Evolutionary conservation across 1,139 yeast species (phyloP).

Genomic region (Taphrina deformans): DNA sequence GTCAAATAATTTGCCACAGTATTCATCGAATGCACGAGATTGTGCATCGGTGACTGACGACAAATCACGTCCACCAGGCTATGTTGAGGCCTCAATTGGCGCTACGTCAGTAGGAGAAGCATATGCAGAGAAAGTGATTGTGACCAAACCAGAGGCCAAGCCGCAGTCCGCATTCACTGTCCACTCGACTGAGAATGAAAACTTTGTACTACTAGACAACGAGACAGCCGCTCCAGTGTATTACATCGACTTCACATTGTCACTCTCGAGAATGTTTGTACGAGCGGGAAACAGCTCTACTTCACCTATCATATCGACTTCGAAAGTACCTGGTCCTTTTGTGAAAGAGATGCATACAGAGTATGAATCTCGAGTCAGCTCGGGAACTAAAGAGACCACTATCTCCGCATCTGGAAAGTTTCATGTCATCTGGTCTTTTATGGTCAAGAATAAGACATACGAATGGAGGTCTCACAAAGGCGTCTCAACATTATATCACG

Average conservation of each 20-base stretch:
- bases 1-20: conserved; percentile 7
- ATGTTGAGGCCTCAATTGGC: background rate
- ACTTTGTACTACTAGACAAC: conserved; percentile 2
- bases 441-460: background rate
- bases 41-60: background rate
- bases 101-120: background rate
- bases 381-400: background rate
- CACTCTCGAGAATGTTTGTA: conserved; percentile 13
- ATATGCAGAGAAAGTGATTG: conserved; percentile 5
- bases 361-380: conserved; percentile 3
- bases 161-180: background rate
- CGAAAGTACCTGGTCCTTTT: conserved; percentile 3
- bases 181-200: conserved; percentile 9
- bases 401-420: conserved; percentile 5
- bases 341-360: conserved; percentile 5
- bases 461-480: conserved; percentile 15
- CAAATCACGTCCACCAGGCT: conserved; percentile 12
- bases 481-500: conserved; percentile 1
- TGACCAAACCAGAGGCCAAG: background rate
- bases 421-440: background rate
- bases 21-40: background rate
- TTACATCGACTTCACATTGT: background rate
- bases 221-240: conserved; percentile 1
- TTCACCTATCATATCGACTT: conserved; percentile 7
- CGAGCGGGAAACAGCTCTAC: background rate